Evolutionary conservation across 495 filamentous ascomycete genomes (phyloP).

Genomic region (Podospora appendiculata): DNA sequence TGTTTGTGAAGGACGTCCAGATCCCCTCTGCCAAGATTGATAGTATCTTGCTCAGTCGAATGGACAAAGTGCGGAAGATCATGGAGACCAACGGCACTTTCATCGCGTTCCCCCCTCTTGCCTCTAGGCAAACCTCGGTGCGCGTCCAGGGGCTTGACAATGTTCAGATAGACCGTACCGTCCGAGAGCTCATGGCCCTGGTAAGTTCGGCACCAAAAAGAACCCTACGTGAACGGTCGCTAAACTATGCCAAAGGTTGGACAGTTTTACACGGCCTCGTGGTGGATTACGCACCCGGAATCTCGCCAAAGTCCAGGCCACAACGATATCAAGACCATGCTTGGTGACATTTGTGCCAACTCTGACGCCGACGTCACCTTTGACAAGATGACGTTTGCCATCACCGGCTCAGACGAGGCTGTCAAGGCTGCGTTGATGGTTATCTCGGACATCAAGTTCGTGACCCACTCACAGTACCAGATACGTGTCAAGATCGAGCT

Average conservation of each 20-base stretch:
- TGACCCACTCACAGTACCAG: slow-evolving; percentile 77
- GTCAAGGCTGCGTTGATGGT: slow-evolving; percentile 91
- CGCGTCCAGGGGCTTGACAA: slow-evolving; percentile 89
- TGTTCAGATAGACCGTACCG: slow-evolving; percentile 85
- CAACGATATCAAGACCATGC: slow-evolving; percentile 75
- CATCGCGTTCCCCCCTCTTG: slow-evolving; percentile 80
- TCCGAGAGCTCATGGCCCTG: slow-evolving; percentile 89
- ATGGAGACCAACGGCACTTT: slow-evolving; percentile 94
- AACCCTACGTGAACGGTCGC: not conserved
- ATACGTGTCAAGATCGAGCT: slow-evolving; percentile 97
- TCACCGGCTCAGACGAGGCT: slow-evolving; percentile 90
- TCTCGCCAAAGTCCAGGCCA: slow-evolving; percentile 62
- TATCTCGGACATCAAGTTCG: slow-evolving; percentile 84
- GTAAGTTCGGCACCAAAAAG: slow-evolving; percentile 37
- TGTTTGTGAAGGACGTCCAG: slow-evolving; percentile 84
- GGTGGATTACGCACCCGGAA: slow-evolving; percentile 83
- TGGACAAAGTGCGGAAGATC: slow-evolving; percentile 96
- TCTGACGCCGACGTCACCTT: slow-evolving; percentile 92
- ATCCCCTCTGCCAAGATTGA: slow-evolving; percentile 87
- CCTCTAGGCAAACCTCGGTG: slow-evolving; percentile 68
- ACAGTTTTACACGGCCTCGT: slow-evolving; percentile 95
- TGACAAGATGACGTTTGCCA: slow-evolving; percentile 85
- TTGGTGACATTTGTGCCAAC: slow-evolving; percentile 92
- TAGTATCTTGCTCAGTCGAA: slow-evolving; percentile 78
- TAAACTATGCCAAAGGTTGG: slow-evolving; percentile 55